A percentile compares a stretch with the other conserved stretches of the same genome.
Evolutionary conservation across 2,329 filamentous ascomycete species (phyloP).

Genomic region (Pseudocercospora fuligena): DNA sequence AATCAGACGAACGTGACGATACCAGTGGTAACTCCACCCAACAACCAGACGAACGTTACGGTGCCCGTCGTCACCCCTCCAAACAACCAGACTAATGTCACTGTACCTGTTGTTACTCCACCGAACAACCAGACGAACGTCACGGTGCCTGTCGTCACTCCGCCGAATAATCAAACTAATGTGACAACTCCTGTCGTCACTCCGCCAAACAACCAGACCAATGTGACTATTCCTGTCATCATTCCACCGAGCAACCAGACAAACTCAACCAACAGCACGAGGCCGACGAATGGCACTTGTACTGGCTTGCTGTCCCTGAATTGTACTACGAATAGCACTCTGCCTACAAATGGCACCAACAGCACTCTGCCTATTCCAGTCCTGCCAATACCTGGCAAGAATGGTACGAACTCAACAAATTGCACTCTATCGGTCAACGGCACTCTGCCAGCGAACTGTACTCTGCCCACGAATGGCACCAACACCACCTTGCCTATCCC

Average conservation of each 20-base stretch:
- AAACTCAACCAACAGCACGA: too few relatives aligned
- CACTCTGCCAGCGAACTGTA: not conserved
- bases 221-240: too few relatives aligned
- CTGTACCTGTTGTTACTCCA: not conserved
- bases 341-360: conserved; percentile 3
- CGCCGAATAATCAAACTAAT: not conserved
- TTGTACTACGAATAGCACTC: not conserved
- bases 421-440: not conserved
- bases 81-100: not conserved
- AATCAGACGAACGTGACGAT: not conserved
- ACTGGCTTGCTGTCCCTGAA: too few relatives aligned
- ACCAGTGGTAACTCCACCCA: not conserved
- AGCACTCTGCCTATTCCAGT: not conserved
- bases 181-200: too few relatives aligned
- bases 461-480: not conserved
- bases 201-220: too few relatives aligned
- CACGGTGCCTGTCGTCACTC: not conserved
- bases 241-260: too few relatives aligned
- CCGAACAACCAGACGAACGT: not conserved
- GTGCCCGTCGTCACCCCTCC: not conserved
- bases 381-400: not conserved
- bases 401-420: not conserved
- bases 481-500: too few relatives aligned
- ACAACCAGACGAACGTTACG: not conserved
- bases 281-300: too few relatives aligned